Evolutionary conservation across 495 filamentous ascomycete species (phyloP), one percentile per base, ranked within the genome.

Genomic region (Opeltia flavorubescens): DNA sequence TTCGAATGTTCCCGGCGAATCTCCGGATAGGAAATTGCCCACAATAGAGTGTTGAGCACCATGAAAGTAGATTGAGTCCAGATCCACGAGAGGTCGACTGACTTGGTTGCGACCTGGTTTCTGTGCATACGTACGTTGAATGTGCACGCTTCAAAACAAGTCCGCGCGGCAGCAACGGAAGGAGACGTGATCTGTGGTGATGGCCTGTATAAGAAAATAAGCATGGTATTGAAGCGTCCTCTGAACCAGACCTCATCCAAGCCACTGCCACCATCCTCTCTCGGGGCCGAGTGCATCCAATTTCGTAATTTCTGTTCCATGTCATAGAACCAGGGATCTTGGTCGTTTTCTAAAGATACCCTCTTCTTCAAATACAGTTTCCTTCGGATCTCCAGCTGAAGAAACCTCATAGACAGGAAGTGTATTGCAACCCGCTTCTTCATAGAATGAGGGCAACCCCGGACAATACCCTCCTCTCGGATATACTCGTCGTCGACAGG

Each of bases 151-250:
- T 91, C 79, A 58, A 81, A 94, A 57, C 89, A 95, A 51, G 68
- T 79, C 34, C 67, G 63, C 11, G 88, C 88, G 1, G 89, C 86
- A 23, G 70, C 57, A 23, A 77, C 57, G 0, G 83, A 86, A 8
- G 89, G 89, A 50, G 84, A 78, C 0, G 89, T 84, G 1, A 96
- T 74, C 59, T 95, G 89, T 6, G 89, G 89, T 1, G 85, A 93
- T 18, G 89, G 89, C 3, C 89, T 76, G 57, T 80, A 85, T 45
- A 95, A 71, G 44, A 85, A 80, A 47, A 94, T 76, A 34, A 91
- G 62, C 72, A 96, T 91, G 11, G 80, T 85, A 55, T 94, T 81
- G 55, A 80, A 81, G 55, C 84, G 67, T 9, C 77, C 80, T 40
- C 71, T 69, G 55, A 93, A 91, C 80, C 80, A 84, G 52, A 66